phyloP scores from a whole-genome alignment of 495 filamentous ascomycete genomes.

The Aspergillus affinis region DNA sequence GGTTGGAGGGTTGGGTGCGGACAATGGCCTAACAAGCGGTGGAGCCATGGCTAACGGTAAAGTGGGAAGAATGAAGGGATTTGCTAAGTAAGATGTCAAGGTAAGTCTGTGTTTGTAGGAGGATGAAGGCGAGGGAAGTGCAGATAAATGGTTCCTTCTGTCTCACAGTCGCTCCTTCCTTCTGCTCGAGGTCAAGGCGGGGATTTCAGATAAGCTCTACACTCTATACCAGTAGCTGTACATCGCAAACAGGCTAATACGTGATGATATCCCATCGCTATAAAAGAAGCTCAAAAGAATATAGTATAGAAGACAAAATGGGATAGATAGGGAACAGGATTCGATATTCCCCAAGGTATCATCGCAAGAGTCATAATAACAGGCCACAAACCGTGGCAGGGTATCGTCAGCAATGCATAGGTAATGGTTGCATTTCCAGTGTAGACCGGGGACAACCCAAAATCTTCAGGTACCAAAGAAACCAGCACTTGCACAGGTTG shows the following conservation, averaged over 20 bases:
- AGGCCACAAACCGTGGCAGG: slow-evolving; percentile 24
- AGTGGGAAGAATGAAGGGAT: too few species aligned
- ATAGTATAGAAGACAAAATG: not conserved
- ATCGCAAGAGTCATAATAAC: slow-evolving; percentile 23
- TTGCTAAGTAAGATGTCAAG: too few species aligned
- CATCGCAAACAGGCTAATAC: not conserved
- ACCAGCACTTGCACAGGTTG: not conserved
- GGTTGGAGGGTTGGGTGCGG: too few species aligned
- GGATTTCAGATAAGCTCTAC: not conserved
- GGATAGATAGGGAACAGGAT: not conserved
- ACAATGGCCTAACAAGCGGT: too few species aligned
- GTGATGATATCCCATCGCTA: not conserved
- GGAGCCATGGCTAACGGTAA: too few species aligned
- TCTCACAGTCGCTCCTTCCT: too few species aligned
- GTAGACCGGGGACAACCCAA: not conserved
- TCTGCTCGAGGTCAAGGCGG: not conserved
- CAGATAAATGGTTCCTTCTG: not conserved
- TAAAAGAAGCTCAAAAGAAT: not conserved
- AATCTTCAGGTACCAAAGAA: slow-evolving; percentile 3
- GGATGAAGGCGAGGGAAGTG: too few species aligned
- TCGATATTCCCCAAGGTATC: slow-evolving; percentile 14
- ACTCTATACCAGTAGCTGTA: not conserved
- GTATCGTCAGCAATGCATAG: slow-evolving; percentile 25
- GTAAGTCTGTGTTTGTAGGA: too few species aligned
- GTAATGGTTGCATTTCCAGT: slow-evolving; percentile 9